Conservation (phyloP, 371 early-diverging fungal genomes). For the Rhizopus sp. region DNA sequence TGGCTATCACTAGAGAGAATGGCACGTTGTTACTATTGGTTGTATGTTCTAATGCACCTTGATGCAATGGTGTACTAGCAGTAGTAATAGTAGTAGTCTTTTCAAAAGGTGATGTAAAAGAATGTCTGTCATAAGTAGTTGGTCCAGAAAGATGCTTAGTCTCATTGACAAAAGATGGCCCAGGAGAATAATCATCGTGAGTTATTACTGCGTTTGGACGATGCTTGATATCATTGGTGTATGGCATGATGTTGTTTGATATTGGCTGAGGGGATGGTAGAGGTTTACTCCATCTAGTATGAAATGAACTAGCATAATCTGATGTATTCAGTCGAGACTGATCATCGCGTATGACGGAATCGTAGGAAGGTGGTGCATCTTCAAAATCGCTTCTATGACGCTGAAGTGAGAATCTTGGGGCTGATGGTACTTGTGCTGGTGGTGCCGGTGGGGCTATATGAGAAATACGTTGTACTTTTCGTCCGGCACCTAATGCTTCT, state of each 20-base stretch:
- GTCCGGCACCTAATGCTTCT: slow-evolving; percentile 30
- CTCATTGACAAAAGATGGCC: not conserved
- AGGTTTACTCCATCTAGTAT: no score
- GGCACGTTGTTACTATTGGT: not conserved
- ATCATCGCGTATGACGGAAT: no score
- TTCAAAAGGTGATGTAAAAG: not conserved
- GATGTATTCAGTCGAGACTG: no score
- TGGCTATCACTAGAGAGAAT: slow-evolving; percentile 55
- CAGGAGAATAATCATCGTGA: not conserved
- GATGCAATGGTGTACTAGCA: not conserved
- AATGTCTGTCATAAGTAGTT: no score
- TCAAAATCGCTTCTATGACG: no score
- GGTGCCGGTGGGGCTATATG: not conserved
- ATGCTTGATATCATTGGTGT: no score
- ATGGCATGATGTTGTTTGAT: no score
- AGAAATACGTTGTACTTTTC: not conserved
- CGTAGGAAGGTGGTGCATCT: no score
- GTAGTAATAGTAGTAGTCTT: not conserved
- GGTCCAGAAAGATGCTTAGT: no score
- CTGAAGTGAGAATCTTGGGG: not conserved
- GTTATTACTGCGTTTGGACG: no score
- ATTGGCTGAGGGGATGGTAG: no score
- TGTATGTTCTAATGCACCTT: not conserved
- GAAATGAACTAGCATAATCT: no score
- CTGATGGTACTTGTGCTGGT: not conserved